These are phyloP conservation scores for Kalanchoe fedtschenkoi DNA, from an alignment of 164 flowering plant species.

Conservation along the genomic window DNA sequence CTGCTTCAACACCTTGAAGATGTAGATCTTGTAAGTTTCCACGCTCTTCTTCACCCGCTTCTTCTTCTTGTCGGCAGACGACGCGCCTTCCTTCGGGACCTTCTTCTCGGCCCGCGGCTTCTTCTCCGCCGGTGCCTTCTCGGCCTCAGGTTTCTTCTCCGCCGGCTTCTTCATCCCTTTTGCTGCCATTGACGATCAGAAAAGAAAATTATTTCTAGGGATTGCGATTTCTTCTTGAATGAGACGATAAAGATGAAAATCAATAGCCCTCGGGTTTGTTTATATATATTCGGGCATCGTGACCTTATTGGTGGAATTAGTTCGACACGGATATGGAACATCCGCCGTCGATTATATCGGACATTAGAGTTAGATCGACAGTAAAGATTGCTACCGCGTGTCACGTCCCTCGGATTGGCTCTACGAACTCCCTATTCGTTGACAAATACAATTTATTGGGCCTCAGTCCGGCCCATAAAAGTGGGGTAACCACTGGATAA, in stretches of 20 bases:
- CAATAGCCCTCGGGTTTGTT: too few relatives aligned
- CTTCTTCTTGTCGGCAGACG: neutral
- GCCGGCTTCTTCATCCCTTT: slow-evolving; percentile 2
- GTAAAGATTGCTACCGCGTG: neutral
- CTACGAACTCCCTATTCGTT: too few relatives aligned
- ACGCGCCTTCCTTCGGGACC: neutral
- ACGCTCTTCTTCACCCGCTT: neutral
- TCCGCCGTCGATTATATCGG: neutral
- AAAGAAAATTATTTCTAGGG: too few relatives aligned
- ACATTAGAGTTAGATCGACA: neutral
- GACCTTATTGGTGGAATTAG: neutral
- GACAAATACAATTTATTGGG: too few relatives aligned
- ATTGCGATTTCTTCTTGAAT: too few relatives aligned
- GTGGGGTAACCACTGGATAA: neutral
- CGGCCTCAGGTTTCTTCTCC: neutral
- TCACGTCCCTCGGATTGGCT: neutral
- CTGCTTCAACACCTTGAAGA: neutral
- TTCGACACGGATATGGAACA: neutral
- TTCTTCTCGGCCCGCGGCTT: neutral
- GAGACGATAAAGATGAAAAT: too few relatives aligned
- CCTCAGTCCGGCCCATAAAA: too few relatives aligned
- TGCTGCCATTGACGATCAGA: neutral
- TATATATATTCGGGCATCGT: neutral
- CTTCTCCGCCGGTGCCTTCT: neutral
- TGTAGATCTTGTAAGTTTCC: neutral